These are phyloP conservation scores for Acephala macrosclerotiorum DNA, from an alignment of 2,329 filamentous ascomycete genomes.

Conservation along the genomic window DNA sequence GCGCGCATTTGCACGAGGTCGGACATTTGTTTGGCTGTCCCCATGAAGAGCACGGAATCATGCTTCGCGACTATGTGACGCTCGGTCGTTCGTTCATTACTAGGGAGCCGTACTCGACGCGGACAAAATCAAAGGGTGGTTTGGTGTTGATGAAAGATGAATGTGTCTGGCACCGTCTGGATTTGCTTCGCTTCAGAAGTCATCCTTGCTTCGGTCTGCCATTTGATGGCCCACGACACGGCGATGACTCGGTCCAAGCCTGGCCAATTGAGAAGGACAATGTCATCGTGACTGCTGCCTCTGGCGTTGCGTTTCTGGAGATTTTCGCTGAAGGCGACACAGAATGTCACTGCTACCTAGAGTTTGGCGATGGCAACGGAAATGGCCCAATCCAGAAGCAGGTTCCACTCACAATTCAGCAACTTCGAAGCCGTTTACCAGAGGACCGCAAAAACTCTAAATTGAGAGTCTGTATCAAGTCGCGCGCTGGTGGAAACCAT, in stretches of 20 bases:
- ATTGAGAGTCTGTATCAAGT: constrained; percentile 77
- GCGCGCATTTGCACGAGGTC: constrained; percentile 89
- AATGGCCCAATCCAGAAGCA: constrained; percentile 72
- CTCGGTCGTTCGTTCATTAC: constrained; percentile 84
- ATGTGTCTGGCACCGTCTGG: constrained; percentile 89
- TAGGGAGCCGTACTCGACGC: constrained; percentile 84
- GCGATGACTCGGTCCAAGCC: constrained; percentile 82
- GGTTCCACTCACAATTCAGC: constrained; percentile 75
- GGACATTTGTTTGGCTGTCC: constrained; percentile 91
- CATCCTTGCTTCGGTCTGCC: constrained; percentile 91
- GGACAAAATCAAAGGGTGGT: constrained; percentile 84
- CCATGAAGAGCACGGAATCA: constrained; percentile 89
- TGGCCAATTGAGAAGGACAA: constrained; percentile 84
- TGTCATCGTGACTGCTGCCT: constrained; percentile 78
- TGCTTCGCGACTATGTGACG: constrained; percentile 86
- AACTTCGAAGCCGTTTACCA: constrained; percentile 74
- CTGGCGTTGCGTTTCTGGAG: constrained; percentile 87
- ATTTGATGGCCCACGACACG: constrained; percentile 68
- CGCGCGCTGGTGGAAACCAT: constrained; percentile 75
- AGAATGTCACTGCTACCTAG: constrained; percentile 81
- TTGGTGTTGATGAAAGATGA: constrained; percentile 80
- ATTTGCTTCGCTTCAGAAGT: constrained; percentile 85
- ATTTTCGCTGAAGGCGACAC: constrained; percentile 83
- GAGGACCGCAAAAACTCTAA: constrained; percentile 75
- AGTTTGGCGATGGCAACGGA: constrained; percentile 71